Conservation (phyloP, 169 alveolate species). For the Ichthyophthirius multifiliis region DNA sequence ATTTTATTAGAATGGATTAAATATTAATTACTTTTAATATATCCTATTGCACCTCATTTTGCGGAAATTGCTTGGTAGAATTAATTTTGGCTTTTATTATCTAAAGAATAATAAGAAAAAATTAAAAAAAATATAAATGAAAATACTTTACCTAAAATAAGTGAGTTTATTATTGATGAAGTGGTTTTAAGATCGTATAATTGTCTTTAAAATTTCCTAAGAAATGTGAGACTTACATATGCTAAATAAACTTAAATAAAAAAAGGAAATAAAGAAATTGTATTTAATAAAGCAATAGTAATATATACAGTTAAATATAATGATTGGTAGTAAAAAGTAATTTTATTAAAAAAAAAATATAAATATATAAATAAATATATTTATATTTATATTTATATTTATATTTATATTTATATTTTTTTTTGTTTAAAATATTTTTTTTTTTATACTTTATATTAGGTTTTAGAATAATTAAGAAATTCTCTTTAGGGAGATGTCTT, state of each 20-base stretch:
- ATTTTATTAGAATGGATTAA: conserved; percentile 58
- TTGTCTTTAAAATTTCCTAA: conserved; percentile 52
- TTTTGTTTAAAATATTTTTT: not conserved
- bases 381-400: conserved; percentile 2
- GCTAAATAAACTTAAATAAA: conserved; percentile 44
- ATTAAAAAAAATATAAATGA: too few species aligned
- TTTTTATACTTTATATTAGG: not conserved
- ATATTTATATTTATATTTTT: not conserved
- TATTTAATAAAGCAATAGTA: conserved; percentile 46
- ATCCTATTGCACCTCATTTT: conserved; percentile 84
- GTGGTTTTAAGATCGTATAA: conserved; percentile 45
- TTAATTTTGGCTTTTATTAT: conserved; percentile 43
- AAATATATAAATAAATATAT: not conserved
- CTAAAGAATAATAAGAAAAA: too few species aligned
- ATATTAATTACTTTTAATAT: conserved; percentile 49
- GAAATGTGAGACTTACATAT: conserved; percentile 53
- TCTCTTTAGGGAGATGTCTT: not conserved
- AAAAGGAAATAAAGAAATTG: conserved; percentile 55
- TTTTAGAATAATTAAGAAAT: not conserved
- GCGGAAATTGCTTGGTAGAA: conserved; percentile 63
- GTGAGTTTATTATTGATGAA: conserved; percentile 38
- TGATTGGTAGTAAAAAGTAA: conserved; percentile 64
- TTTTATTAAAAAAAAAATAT: conserved; percentile 16
- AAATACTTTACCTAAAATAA: conserved; percentile 63
- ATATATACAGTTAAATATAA: conserved; percentile 68